A percentile compares a stretch with the other conserved stretches of the same genome.
phyloP scores from a whole-genome alignment of 176 grass and related monocot genomes.

The Oryza glumipatula region DNA sequence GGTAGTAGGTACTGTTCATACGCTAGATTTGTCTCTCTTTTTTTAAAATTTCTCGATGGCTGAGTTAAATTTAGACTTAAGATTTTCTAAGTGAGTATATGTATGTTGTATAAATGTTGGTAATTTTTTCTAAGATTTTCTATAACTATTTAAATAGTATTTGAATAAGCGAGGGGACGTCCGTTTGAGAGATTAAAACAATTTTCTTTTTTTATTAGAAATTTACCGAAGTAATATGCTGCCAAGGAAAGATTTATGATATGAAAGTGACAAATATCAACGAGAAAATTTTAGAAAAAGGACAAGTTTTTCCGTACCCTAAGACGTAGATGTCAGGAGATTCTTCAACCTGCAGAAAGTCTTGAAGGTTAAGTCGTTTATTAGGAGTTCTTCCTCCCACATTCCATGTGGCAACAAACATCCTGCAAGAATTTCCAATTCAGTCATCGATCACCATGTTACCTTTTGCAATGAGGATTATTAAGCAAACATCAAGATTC shows the following conservation, averaged over 20 bases:
- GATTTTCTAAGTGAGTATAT: no score
- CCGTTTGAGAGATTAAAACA: no score
- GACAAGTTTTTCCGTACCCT: constrained; percentile 43
- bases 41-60: no score
- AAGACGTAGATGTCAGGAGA: constrained; percentile 78
- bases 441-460: not conserved
- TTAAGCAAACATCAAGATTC: not conserved
- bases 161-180: no score
- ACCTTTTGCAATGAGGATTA: not conserved
- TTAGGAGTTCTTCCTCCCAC: constrained; percentile 76
- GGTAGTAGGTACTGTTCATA: no score
- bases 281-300: not conserved
- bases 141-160: no score
- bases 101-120: no score
- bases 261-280: not conserved
- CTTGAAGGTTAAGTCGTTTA: constrained; percentile 53
- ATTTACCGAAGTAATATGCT: not conserved
- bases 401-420: constrained; percentile 88
- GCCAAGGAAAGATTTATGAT: not conserved
- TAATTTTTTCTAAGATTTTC: no score
- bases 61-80: no score
- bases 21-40: no score
- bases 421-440: constrained; percentile 27
- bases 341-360: constrained; percentile 73
- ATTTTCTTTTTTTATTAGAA: no score